Evolutionary conservation across 2,329 filamentous ascomycete species (phyloP), one percentile per base, ranked within the genome.

Genomic region (Monosporascus cannonballus): DNA sequence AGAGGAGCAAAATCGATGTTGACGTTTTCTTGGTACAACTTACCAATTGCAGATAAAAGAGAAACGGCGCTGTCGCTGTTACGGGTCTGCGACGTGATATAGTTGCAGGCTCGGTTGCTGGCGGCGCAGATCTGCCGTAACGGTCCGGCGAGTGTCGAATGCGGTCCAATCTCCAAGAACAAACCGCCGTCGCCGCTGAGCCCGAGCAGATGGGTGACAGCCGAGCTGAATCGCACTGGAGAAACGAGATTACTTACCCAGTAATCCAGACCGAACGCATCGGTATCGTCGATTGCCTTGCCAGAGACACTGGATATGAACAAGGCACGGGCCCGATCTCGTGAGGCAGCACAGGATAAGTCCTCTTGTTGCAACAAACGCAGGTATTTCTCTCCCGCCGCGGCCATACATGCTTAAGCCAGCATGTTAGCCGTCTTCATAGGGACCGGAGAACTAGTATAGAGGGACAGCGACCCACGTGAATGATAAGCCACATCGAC

Each of bases 401-500:
- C 45, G 15, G 47, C 50, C 56, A 61, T 56, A 42, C 55, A 50
- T 36, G 49, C 52, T 56, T 41, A 9, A 37, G 15, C 30, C 50
- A 20, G 44, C 24, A n/a, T 52, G 15, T 55, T 60, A 64, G 49
- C 52, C 39, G n/a, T 54, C 49, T 24, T 51, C 53, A 44, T 55
- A 44, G 30, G 30, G 30, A 34, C 6, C 4, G 9, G 14, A 51
- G 47, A 30, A 20, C n/a, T 7, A 27, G 50, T 41, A 63, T 61
- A 46, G 27, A n/a, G 25, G 42, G 17, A 25, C 37, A 36, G 27
- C 37, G 17, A 54, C 56, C 65, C 58, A 54, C 62, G 61, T 4
- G 73, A 76, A 60, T 76, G 73, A 50, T 74, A 76, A 0, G 73
- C 73, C 50, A 65, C 70, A n/a, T 71, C 66, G 1, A 73, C 68